phyloP scores from a whole-genome alignment of 176 grass and related monocot species.

The Chrysopogon serrulatus region DNA sequence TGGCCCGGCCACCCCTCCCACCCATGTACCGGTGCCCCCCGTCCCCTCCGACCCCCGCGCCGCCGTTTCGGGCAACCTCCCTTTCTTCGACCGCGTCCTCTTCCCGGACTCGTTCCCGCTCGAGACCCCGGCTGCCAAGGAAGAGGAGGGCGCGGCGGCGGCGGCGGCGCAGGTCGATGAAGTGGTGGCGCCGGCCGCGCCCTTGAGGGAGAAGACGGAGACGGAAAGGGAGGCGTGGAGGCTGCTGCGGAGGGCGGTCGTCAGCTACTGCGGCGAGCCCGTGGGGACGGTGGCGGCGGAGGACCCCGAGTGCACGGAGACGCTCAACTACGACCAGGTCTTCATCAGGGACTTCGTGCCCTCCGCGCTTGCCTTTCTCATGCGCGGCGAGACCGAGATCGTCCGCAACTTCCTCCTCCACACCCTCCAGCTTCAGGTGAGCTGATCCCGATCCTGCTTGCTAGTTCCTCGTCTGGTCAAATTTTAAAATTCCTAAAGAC shows the following conservation, averaged over 20 bases:
- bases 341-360: conserved; percentile 98
- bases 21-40: conserved; percentile 1
- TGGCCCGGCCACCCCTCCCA: conserved; percentile 4
- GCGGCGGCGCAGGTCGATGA: conserved; percentile 10
- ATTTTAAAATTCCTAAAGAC: neutral
- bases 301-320: conserved; percentile 58
- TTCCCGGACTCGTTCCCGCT: conserved; percentile 23
- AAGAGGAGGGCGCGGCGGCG: neutral
- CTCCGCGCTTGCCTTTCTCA: conserved; percentile 90
- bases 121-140: neutral
- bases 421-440: conserved; percentile 95
- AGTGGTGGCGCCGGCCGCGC: neutral
- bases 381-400: conserved; percentile 95
- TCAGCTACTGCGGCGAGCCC: conserved; percentile 73
- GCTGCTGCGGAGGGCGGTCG: conserved; percentile 71
- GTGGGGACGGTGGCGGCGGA: conserved; percentile 89
- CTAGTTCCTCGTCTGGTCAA: neutral
- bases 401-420: conserved; percentile 96
- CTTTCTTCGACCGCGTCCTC: conserved; percentile 46
- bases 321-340: conserved; percentile 95
- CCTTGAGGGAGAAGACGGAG: conserved; percentile 56
- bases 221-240: conserved; percentile 86
- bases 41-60: conserved; percentile 27
- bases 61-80: conserved; percentile 32
- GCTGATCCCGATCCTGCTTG: conserved; percentile 13